Base-by-base conservation (phyloP, 306 rosid genomes). In the Fragaria ananassa region DNA sequence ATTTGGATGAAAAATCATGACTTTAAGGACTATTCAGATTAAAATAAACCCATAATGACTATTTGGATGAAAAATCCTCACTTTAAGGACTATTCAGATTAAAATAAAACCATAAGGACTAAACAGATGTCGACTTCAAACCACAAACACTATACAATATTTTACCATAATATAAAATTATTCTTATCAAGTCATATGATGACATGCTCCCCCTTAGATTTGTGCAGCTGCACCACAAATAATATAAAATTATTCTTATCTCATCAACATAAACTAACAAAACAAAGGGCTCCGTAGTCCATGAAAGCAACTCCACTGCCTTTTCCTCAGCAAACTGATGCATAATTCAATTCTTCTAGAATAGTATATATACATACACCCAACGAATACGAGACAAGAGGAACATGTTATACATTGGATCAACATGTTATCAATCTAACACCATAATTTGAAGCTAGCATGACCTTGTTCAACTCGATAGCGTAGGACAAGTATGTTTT, bases 161-260 rank as follows among this genome's bases (percentile, higher is more conserved):
- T n/a, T n/a, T n/a, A n/a, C n/a, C n/a, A n/a, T n/a, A n/a, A n/a
- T n/a, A n/a, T n/a, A n/a, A n/a, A n/a, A n/a, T n/a, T n/a, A n/a
- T n/a, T n/a, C n/a, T n/a, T n/a, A n/a, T n/a, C n/a, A 4, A 31
- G 46, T 71, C 49, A 45, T 41, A 71, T 71, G 74, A 71, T 71
- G 76, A 39, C 53, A 64, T 54, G 65, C 51, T 60, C 23, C 62
- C 64, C 51, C 10, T 37, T 23, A 13, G 66, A 65, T 56, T 7
- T 9, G n/a, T 3, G 66, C 66, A 72, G 15, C 50, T 54, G 51
- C 66, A 21, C 65, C 14, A 53, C 13, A 53, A 72, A 53, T 37
- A n/a, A 2, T 54, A 53, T 53, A 72, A 21, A 54, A 37, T 31
- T 31, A 9, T 4, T 37, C 8, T 37, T 23, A 54, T 54, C 50